Evolutionary conservation across 2,329 filamentous ascomycete species (phyloP).

Genomic region (Pseudogymnoascus sp.): DNA sequence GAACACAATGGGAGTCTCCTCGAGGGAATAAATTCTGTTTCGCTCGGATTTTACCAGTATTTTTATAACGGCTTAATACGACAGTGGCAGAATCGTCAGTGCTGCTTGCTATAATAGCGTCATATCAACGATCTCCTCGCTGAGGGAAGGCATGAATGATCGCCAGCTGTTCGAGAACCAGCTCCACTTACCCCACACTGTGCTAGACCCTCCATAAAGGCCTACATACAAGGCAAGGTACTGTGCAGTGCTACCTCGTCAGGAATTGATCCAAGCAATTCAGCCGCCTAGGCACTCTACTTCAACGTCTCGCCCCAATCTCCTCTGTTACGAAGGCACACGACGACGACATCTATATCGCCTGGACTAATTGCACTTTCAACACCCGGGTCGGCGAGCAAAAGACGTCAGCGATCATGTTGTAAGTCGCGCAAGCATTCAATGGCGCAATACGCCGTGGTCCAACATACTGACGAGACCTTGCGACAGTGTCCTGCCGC

Average conservation of each 20-base stretch:
- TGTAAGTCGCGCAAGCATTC: conserved; percentile 5
- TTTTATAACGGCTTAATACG: background rate
- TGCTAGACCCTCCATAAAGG: conserved; percentile 1
- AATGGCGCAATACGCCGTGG: background rate
- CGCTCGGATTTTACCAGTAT: background rate
- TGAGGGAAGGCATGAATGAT: background rate
- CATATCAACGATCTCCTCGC: background rate
- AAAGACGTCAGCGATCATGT: conserved; percentile 1
- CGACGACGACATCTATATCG: background rate
- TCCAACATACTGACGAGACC: background rate
- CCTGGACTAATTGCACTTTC: background rate
- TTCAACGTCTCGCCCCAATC: background rate
- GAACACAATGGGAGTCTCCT: background rate
- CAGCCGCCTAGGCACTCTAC: conserved; percentile 1
- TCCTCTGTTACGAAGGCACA: background rate
- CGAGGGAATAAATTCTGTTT: background rate
- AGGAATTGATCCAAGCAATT: conserved; percentile 8
- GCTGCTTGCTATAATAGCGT: background rate
- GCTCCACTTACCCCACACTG: conserved; percentile 9
- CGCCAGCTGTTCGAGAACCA: background rate
- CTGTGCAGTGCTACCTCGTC: background rate
- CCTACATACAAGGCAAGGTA: conserved; percentile 6
- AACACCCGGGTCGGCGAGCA: background rate
- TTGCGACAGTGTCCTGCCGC: conserved; percentile 61
- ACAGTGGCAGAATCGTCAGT: background rate